A percentile compares a stretch with the other conserved stretches of the same genome.
phyloP scores from a whole-genome alignment of 2,329 filamentous ascomycete species.

The Daldinia eschscholtzii region DNA sequence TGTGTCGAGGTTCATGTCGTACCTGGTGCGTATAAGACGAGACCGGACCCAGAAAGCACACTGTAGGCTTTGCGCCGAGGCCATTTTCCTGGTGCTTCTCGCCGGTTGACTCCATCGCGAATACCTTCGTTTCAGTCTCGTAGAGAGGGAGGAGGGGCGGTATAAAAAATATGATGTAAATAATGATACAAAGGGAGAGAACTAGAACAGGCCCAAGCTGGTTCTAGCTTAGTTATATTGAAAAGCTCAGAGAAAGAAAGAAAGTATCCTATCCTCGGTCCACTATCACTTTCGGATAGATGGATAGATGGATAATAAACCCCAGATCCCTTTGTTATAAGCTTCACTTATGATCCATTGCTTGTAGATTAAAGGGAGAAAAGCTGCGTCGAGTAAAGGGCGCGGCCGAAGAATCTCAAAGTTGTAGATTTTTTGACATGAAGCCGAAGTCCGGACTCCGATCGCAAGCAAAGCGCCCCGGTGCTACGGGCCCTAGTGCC shows the following conservation, averaged over 20 bases:
- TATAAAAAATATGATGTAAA: too few species aligned
- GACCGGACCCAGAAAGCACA: slow-evolving; percentile 64
- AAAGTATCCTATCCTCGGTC: neutral
- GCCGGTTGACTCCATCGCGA: slow-evolving; percentile 35
- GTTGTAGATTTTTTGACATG: slow-evolving; percentile 7
- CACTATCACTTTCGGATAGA: neutral
- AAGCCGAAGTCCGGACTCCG: slow-evolving; percentile 12
- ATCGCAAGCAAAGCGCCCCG: slow-evolving; percentile 9
- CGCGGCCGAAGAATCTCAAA: slow-evolving; percentile 3
- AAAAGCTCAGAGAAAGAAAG: neutral
- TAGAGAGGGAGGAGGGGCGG: neutral
- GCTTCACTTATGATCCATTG: slow-evolving; percentile 1
- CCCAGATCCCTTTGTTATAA: slow-evolving; percentile 2
- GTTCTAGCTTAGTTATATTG: neutral
- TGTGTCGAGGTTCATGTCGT: slow-evolving; percentile 36
- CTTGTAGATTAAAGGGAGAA: slow-evolving; percentile 2
- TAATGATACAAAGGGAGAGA: neutral
- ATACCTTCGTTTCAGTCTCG: neutral
- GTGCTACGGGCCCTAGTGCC: neutral
- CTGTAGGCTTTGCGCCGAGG: slow-evolving; percentile 53
- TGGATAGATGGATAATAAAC: neutral
- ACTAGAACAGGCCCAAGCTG: neutral
- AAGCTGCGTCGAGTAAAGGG: slow-evolving; percentile 10
- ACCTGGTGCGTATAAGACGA: slow-evolving; percentile 67
- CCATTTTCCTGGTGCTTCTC: slow-evolving; percentile 10